phyloP scores from a whole-genome alignment of 2,329 filamentous ascomycete genomes.

The Tolypocladium tundrense region DNA sequence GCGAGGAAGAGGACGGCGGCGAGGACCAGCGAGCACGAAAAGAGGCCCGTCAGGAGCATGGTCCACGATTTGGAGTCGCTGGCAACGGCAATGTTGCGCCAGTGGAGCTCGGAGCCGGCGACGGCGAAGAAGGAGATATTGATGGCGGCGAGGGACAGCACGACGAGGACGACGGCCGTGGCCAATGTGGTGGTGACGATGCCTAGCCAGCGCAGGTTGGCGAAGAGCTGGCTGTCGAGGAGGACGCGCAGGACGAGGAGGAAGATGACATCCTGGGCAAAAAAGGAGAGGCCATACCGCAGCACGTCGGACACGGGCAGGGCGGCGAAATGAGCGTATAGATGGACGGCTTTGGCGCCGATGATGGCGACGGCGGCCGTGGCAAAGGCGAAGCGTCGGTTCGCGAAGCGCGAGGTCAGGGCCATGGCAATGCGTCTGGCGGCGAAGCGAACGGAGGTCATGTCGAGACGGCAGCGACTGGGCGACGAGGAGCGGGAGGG shows the following conservation, averaged over 20 bases:
- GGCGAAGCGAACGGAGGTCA: background rate
- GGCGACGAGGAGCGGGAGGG: background rate
- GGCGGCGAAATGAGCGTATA: slow-evolving; percentile 20
- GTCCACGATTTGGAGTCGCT: slow-evolving; percentile 12
- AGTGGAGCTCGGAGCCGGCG: slow-evolving; percentile 16
- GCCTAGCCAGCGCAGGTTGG: slow-evolving; percentile 11
- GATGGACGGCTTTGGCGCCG: slow-evolving; percentile 19
- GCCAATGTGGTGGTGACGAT: slow-evolving; percentile 6
- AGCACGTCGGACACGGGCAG: slow-evolving; percentile 17
- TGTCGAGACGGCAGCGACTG: background rate
- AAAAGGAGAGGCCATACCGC: slow-evolving; percentile 23
- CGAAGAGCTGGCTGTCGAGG: slow-evolving; percentile 12
- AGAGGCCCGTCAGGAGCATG: slow-evolving; percentile 15
- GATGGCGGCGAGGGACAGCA: slow-evolving; percentile 10
- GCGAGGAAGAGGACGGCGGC: slow-evolving; percentile 6
- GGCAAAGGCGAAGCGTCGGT: slow-evolving; percentile 20
- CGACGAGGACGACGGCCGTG: slow-evolving; percentile 12
- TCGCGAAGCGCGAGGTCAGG: slow-evolving; percentile 13
- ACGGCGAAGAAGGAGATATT: slow-evolving; percentile 21
- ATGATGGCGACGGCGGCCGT: slow-evolving; percentile 18
- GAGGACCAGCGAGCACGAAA: slow-evolving; percentile 8
- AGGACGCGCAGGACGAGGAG: slow-evolving; percentile 20
- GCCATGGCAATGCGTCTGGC: slow-evolving; percentile 6
- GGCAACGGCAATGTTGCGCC: slow-evolving; percentile 16
- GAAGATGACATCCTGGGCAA: slow-evolving; percentile 20